A percentile compares a stretch with the other conserved stretches of the same genome.
These are phyloP conservation scores for Miscanthus lutarioriparius DNA, from an alignment of 176 grass and related monocot species.

Conservation along the genomic window DNA sequence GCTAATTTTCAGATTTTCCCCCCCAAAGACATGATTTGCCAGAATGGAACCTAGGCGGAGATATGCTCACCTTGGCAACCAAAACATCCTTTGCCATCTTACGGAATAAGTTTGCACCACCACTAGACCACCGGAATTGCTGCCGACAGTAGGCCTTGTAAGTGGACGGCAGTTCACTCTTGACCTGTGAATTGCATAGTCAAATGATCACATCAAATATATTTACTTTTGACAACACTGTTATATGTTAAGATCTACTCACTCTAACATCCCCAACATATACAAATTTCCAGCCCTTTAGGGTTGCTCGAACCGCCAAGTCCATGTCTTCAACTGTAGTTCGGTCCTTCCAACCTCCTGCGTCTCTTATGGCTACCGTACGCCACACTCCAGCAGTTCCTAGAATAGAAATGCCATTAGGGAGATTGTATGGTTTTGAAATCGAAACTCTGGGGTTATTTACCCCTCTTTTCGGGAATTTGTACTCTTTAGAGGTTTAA, in stretches of 20 bases:
- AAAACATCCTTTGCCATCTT: constrained; percentile 86
- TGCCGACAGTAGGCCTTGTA: constrained; percentile 85
- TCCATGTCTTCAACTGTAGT: constrained; percentile 97
- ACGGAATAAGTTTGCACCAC: constrained; percentile 83
- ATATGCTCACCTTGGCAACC: constrained; percentile 62
- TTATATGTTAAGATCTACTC: constrained; percentile 23
- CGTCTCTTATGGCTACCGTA: constrained; percentile 72
- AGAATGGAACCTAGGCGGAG: neutral
- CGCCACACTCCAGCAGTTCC: constrained; percentile 98
- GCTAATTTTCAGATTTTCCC: neutral
- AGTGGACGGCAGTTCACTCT: constrained; percentile 86
- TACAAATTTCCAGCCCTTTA: constrained; percentile 96
- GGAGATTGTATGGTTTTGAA: constrained; percentile 18
- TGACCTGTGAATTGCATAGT: constrained; percentile 61
- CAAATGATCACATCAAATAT: constrained; percentile 13
- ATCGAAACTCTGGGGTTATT: neutral
- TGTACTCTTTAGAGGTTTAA: neutral
- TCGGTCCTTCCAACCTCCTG: constrained; percentile 93
- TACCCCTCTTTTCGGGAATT: neutral
- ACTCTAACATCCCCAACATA: constrained; percentile 83
- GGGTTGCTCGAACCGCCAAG: constrained; percentile 82
- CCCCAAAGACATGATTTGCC: neutral
- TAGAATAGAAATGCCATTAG: constrained; percentile 38
- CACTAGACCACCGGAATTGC: constrained; percentile 82
- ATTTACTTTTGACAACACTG: constrained; percentile 25